Evolutionary conservation across 306 rosid genomes (phyloP).

Genomic region (Cicer chorassanicum): DNA sequence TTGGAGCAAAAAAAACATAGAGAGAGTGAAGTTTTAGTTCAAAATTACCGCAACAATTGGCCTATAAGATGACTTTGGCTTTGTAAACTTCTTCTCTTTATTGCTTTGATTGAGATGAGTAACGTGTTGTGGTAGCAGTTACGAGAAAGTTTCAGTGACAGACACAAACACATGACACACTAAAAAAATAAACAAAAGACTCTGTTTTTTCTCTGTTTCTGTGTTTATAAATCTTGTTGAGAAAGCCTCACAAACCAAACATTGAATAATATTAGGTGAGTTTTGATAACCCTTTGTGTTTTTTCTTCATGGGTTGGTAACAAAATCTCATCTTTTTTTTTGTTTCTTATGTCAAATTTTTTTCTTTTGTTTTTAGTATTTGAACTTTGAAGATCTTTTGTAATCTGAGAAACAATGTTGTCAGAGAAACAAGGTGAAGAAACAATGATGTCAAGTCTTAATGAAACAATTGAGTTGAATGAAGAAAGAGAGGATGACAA

Average conservation of each 20-base stretch:
- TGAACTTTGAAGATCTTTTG: constrained; percentile 48
- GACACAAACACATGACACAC: constrained; percentile 31
- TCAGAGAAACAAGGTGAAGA: constrained; percentile 75
- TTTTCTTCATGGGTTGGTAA: constrained; percentile 36
- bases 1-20: constrained; percentile 3
- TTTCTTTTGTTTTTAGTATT: background rate
- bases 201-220: constrained; percentile 43
- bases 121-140: constrained; percentile 27
- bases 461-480: constrained; percentile 50
- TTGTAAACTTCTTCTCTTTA: constrained; percentile 32
- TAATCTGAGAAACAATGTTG: constrained; percentile 55
- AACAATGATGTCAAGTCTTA: constrained; percentile 60
- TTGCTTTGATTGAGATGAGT: constrained; percentile 26
- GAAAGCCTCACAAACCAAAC: constrained; percentile 36
- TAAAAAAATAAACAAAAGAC: background rate
- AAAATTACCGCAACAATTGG: constrained; percentile 22
- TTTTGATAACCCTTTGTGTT: background rate
- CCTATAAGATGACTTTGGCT: constrained; percentile 47
- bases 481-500: constrained; percentile 66
- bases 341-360: background rate
- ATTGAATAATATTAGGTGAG: constrained; percentile 41
- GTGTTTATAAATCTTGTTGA: constrained; percentile 34
- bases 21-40: background rate
- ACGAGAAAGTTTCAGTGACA: constrained; percentile 43
- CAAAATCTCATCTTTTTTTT: constrained; percentile 30